Percentiles rank a stretch among this genome's conserved stretches.
These are phyloP conservation scores for Saturnispora dispora DNA, from an alignment of 805 yeast species.

Conservation along the genomic window DNA sequence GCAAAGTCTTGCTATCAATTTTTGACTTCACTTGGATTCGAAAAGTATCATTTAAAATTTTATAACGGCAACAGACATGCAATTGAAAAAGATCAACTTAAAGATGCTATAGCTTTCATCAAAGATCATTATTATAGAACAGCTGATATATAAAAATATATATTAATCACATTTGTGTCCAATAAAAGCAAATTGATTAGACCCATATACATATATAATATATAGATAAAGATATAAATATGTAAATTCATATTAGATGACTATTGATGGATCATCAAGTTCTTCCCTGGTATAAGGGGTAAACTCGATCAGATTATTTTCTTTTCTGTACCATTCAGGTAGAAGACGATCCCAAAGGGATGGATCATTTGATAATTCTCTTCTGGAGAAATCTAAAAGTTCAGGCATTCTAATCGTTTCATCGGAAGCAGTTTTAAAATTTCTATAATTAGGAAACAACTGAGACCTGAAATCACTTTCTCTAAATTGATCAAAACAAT, in stretches of 20 bases:
- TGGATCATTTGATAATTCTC: constrained; percentile 42
- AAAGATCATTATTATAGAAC: not conserved
- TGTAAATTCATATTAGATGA: constrained; percentile 8
- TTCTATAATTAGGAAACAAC: constrained; percentile 28
- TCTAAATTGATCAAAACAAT: constrained; percentile 48
- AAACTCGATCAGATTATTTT: constrained; percentile 28
- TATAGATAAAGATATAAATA: not conserved
- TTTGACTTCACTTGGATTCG: constrained; percentile 37
- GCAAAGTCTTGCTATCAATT: constrained; percentile 37
- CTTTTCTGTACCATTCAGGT: constrained; percentile 31
- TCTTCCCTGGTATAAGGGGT: constrained; percentile 33
- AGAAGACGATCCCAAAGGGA: constrained; percentile 31
- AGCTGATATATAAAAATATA: not conserved
- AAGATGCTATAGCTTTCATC: constrained; percentile 42
- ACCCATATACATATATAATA: not conserved
- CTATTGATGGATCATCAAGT: constrained; percentile 23
- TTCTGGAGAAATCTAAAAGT: constrained; percentile 41
- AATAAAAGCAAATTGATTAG: not conserved
- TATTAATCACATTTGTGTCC: not conserved
- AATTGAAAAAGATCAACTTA: constrained; percentile 56
- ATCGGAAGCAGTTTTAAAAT: constrained; percentile 32
- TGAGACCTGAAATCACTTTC: constrained; percentile 15
- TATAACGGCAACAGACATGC: constrained; percentile 64
- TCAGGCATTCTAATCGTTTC: constrained; percentile 31
- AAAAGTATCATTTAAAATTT: constrained; percentile 37